A percentile compares a stretch with the other conserved stretches of the same genome.
These are phyloP conservation scores for Boletus reticulatus DNA, from an alignment of 768 basidiomycete genomes.

Conservation along the genomic window DNA sequence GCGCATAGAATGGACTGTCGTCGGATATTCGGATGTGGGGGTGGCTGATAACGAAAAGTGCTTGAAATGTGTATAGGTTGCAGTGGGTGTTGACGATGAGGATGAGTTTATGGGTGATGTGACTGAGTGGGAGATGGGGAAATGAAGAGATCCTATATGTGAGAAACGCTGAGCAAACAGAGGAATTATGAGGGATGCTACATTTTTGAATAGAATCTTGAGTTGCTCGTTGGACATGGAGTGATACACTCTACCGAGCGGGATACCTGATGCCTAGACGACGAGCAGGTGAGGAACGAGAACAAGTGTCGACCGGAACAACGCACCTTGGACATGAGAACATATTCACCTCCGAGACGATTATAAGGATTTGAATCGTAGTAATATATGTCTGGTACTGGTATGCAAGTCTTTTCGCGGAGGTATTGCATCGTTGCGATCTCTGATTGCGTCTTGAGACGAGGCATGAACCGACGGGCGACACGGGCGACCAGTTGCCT, in stretches of 20 bases:
- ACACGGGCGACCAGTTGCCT: conserved; percentile 73
- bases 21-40: conserved; percentile 5
- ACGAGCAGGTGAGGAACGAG: not conserved
- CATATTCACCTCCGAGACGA: conserved; percentile 80
- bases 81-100: conserved; percentile 28
- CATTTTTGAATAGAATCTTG: conserved; percentile 60
- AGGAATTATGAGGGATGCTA: conserved; percentile 66
- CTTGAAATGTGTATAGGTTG: conserved; percentile 16
- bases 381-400: conserved; percentile 72
- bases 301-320: not conserved
- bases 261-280: conserved; percentile 67
- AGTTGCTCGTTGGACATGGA: conserved; percentile 65
- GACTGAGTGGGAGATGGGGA: conserved; percentile 17
- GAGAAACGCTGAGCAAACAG: conserved; percentile 77
- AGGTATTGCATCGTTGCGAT: conserved; percentile 84
- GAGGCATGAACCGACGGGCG: conserved; percentile 82
- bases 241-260: conserved; percentile 69
- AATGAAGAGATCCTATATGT: conserved; percentile 73
- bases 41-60: conserved; percentile 19
- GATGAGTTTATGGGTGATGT: conserved; percentile 22
- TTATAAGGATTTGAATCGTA: conserved; percentile 85
- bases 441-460: conserved; percentile 84
- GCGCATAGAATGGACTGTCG: not conserved
- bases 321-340: conserved; percentile 81
- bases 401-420: conserved; percentile 64